Base-by-base conservation (phyloP, 179 eudicot species). In the Actinidia chinensis region DNA sequence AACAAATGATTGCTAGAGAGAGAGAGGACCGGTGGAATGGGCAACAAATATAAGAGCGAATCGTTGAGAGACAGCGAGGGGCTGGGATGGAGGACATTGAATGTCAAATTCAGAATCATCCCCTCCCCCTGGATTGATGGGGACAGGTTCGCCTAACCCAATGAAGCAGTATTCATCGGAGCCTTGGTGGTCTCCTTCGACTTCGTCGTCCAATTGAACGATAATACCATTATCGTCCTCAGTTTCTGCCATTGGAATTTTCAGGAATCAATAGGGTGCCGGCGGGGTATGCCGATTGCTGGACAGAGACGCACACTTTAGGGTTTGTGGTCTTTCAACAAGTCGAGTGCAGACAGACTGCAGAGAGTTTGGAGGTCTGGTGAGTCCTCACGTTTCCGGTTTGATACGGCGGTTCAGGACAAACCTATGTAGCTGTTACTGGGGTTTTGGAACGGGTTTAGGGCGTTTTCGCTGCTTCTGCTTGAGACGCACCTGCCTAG, bases 121-220 rank as follows among this genome's bases (percentile, higher is more conserved):
- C 36, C 68, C 33, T 28, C 33, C 33, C 33, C 33, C 74, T 13
- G 88, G 77, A 23, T 71, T 68, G 51, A 91, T 78, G 33, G 95
- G 84, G 40, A 93, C 77, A 1, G 89, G 76, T 20, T 85, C 88
- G 15, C 98, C 98, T 0, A 90, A 79, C 44, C 71, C 80, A 20
- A 79, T 63, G 85, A 93, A 93, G 83, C 80, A 89, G 76, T 87
- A 88, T 50, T 95, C 91, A n/a, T 66, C 82, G 1, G 91, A 74
- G 20, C 79, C 84, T 15, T 80, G 82, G 55, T 36, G 82, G 40
- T 88, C 90, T 58, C 93, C 97, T 74, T 93, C 97, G 28, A 87
- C 73, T 81, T 85, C 90, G 48, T 91, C 89, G 23, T 77, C 90
- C 68, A 90, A 52, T 74, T 81, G 82, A 43, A 86, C 25, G 54